A percentile compares a stretch with the other conserved stretches of the same genome.
Evolutionary conservation across 345 rosid genomes (phyloP).

Genomic region (Lepidium africanum): DNA sequence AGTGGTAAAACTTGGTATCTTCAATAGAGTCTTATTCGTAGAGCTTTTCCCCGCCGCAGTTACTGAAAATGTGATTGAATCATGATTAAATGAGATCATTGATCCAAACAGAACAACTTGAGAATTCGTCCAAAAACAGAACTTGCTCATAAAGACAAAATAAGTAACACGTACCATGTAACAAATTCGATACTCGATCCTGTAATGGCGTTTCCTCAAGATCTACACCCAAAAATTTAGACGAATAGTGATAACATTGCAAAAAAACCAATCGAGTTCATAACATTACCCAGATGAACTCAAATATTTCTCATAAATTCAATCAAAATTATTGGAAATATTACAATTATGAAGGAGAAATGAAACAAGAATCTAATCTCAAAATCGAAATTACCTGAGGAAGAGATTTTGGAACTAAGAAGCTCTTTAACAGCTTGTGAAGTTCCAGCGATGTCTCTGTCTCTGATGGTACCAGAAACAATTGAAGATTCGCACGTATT

Average conservation of each 20-base stretch:
- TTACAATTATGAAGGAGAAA: too few relatives aligned
- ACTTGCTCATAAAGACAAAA: neutral
- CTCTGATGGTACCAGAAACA: neutral
- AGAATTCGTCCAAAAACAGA: neutral
- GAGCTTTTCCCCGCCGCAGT: neutral
- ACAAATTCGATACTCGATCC: conserved; percentile 3
- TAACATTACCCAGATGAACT: neutral
- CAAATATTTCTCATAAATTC: neutral
- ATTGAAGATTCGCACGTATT: neutral
- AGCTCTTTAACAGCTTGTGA: conserved; percentile 22
- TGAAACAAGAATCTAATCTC: neutral
- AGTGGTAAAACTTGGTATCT: conserved; percentile 35
- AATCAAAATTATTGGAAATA: neutral
- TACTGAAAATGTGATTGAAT: conserved; percentile 12
- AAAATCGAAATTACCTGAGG: neutral
- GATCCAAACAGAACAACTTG: neutral
- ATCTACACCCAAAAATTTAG: conserved; percentile 6
- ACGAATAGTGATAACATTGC: neutral
- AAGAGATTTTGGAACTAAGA: neutral
- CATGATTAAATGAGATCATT: neutral
- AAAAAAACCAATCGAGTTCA: neutral
- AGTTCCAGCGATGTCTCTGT: conserved; percentile 22
- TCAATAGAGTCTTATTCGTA: conserved; percentile 6
- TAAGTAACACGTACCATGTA: conserved; percentile 14
- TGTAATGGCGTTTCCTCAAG: neutral